phyloP scores from a whole-genome alignment of 352 stramenopile genomes.

The Phytophthora citricola region DNA sequence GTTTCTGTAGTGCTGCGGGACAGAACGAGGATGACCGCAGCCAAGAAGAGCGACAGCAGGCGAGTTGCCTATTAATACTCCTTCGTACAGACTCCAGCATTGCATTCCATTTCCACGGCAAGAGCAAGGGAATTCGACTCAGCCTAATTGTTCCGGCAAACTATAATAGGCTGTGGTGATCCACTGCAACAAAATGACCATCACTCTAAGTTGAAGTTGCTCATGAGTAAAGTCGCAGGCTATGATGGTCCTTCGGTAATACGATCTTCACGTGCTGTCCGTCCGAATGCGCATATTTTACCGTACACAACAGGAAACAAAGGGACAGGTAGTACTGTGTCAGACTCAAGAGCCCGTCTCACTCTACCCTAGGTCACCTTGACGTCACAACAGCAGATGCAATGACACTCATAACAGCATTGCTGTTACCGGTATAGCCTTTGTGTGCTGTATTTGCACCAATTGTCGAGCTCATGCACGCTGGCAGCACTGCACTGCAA shows the following conservation, averaged over 20 bases:
- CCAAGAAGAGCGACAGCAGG: slow-evolving; percentile 10
- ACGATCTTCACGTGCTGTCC: not conserved
- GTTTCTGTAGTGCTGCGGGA: slow-evolving; percentile 12
- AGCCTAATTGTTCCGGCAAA: not conserved
- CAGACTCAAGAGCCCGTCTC: not conserved
- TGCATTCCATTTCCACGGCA: slow-evolving; percentile 4
- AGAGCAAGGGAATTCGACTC: slow-evolving; percentile 9
- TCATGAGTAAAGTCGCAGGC: not conserved
- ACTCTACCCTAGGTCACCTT: not conserved
- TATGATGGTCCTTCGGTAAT: not conserved
- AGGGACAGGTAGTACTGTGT: no score
- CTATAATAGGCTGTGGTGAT: not conserved
- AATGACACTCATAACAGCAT: no score
- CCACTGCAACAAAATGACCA: slow-evolving; percentile 24
- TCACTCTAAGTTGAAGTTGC: slow-evolving; percentile 35
- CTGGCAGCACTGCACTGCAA: no score
- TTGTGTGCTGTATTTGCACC: no score
- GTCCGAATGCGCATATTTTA: not conserved
- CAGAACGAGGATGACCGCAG: slow-evolving; percentile 19
- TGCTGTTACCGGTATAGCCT: no score
- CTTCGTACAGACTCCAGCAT: not conserved
- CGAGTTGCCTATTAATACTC: slow-evolving; percentile 26
- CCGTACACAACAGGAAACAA: slow-evolving; percentile 2
- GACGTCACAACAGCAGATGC: not conserved
- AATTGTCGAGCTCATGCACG: no score